Evolutionary conservation across 2,329 filamentous ascomycete genomes (phyloP).

Genomic region (Verticillium longisporum): DNA sequence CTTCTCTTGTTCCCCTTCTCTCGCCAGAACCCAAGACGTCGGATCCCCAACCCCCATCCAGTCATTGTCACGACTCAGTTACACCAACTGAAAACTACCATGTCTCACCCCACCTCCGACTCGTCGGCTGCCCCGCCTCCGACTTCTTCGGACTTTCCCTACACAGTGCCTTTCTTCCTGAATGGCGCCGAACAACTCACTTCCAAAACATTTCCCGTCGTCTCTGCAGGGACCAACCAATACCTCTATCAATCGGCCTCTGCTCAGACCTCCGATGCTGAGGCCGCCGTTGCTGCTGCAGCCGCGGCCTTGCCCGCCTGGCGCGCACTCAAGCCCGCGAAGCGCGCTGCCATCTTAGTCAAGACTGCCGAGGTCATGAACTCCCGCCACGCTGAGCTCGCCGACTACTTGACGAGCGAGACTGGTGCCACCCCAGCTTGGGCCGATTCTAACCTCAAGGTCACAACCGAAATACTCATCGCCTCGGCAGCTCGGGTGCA

Average conservation of each 20-base stretch:
- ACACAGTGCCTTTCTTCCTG: slow-evolving; percentile 32
- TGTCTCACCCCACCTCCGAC: background rate
- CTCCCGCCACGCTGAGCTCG: slow-evolving; percentile 45
- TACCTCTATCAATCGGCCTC: slow-evolving; percentile 48
- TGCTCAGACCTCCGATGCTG: slow-evolving; percentile 45
- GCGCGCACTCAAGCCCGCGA: slow-evolving; percentile 48
- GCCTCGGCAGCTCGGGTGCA: slow-evolving; percentile 30
- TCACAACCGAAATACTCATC: slow-evolving; percentile 23
- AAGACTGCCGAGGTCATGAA: slow-evolving; percentile 54
- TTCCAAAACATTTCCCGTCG: slow-evolving; percentile 46
- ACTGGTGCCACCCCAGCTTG: slow-evolving; percentile 19
- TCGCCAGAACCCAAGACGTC: background rate
- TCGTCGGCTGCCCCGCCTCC: background rate
- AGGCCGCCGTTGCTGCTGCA: slow-evolving; percentile 40
- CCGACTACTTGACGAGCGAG: slow-evolving; percentile 41
- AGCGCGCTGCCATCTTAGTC: slow-evolving; percentile 55
- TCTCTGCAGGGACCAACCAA: slow-evolving; percentile 45
- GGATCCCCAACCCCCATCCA: background rate
- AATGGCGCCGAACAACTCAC: slow-evolving; percentile 37
- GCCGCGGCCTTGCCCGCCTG: slow-evolving; percentile 56
- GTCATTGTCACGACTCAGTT: background rate
- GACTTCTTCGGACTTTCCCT: background rate
- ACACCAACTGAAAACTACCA: background rate
- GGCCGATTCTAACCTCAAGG: slow-evolving; percentile 25
- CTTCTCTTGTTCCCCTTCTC: background rate